Percentiles rank a stretch among this genome's conserved stretches.
Conservation (phyloP, 2,329 filamentous ascomycete species). For the Fusarium sp. region DNA sequence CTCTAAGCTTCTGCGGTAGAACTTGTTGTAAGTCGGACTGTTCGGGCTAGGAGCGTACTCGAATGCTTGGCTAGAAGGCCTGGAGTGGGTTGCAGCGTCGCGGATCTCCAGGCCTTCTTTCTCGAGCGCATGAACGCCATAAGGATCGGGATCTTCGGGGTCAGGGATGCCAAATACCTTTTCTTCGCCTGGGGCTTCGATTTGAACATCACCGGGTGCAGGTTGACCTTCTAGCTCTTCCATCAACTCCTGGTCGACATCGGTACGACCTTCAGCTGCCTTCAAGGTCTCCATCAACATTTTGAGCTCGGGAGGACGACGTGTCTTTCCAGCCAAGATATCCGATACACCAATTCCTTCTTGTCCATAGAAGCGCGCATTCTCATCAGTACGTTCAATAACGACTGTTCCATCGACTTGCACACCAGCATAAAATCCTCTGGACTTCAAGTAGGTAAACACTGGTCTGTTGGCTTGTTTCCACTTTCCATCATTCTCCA, state of each 20-base stretch:
- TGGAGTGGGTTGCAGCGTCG: conserved; percentile 52
- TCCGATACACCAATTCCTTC: conserved; percentile 60
- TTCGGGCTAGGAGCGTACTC: conserved; percentile 53
- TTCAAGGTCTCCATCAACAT: conserved; percentile 52
- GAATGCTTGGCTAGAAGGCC: conserved; percentile 52
- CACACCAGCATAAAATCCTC: conserved; percentile 87
- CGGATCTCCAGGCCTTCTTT: conserved; percentile 53
- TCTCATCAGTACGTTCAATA: conserved; percentile 85
- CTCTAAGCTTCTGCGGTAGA: conserved; percentile 48
- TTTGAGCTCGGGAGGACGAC: conserved; percentile 42
- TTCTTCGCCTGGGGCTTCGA: conserved; percentile 46
- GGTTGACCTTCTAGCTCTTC: conserved; percentile 52
- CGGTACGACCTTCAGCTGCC: conserved; percentile 50
- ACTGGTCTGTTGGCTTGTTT: conserved; percentile 65
- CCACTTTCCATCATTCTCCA: conserved; percentile 68
- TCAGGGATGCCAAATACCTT: conserved; percentile 54
- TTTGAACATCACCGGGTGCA: conserved; percentile 52
- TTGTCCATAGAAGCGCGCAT: conserved; percentile 84
- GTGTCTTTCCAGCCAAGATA: conserved; percentile 60
- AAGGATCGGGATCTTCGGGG: conserved; percentile 54
- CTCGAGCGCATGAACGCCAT: conserved; percentile 53
- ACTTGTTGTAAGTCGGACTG: conserved; percentile 54
- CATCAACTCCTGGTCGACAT: conserved; percentile 51
- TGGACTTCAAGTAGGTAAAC: conserved; percentile 81
- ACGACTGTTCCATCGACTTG: conserved; percentile 88